phyloP scores from a whole-genome alignment of 2,329 filamentous ascomycete species.

The Myriosclerotinia duriaeana region DNA sequence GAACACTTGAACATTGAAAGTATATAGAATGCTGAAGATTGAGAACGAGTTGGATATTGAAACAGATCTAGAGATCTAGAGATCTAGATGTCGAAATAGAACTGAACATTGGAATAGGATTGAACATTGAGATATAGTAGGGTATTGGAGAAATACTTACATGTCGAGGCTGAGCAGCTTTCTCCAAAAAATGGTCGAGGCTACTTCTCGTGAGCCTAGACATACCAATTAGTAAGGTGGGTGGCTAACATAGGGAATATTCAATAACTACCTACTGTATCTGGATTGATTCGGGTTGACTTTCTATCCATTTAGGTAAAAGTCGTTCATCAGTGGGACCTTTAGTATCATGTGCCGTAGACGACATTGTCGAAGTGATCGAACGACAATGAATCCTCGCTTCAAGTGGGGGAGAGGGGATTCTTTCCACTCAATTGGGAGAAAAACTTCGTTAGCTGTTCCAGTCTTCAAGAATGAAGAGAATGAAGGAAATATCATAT shows the following conservation, averaged over 20 bases:
- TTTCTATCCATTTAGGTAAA: slow-evolving; percentile 47
- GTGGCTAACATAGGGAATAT: slow-evolving; percentile 25
- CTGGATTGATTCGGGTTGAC: slow-evolving; percentile 42
- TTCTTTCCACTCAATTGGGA: not conserved
- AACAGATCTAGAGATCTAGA: not conserved
- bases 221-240: slow-evolving; percentile 2
- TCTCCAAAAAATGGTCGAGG: slow-evolving; percentile 32
- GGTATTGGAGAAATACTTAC: slow-evolving; percentile 23
- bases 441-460: not conserved
- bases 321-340: slow-evolving; percentile 33
- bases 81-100: not conserved
- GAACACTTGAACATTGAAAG: not conserved
- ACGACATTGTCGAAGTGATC: slow-evolving; percentile 6
- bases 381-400: slow-evolving; percentile 7
- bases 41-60: not conserved
- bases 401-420: slow-evolving; percentile 3
- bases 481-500: not conserved
- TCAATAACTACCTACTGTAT: slow-evolving; percentile 43
- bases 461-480: not conserved
- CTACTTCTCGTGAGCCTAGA: slow-evolving; percentile 32
- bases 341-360: not conserved
- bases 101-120: not conserved
- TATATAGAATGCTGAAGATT: not conserved
- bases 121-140: too few relatives aligned
- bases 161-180: slow-evolving; percentile 50